Conservation (phyloP, 169 alveolate genomes). For the Plasmodium knowlesi region DNA sequence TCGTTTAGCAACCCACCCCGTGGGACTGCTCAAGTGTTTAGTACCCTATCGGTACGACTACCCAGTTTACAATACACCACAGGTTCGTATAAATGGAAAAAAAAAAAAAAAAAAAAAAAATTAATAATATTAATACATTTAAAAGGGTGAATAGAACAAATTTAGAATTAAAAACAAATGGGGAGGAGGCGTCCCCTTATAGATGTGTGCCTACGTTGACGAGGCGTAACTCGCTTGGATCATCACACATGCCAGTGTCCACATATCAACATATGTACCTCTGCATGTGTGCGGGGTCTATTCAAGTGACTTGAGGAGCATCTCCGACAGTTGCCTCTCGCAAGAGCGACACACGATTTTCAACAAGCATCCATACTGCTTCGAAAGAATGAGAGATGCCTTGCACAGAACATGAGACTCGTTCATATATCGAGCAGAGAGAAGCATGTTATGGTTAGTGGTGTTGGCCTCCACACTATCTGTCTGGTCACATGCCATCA, state of each 20-base stretch:
- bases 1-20: not conserved
- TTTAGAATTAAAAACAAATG: not conserved
- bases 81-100: not conserved
- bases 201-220: not conserved
- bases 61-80: not conserved
- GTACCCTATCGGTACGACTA: not conserved
- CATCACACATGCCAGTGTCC: not conserved
- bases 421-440: constrained; percentile 76
- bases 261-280: not conserved
- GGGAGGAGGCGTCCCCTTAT: not conserved
- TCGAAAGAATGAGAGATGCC: constrained; percentile 77
- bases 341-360: constrained; percentile 79
- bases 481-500: constrained; percentile 77
- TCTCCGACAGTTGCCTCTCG: constrained; percentile 60
- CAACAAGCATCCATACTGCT: constrained; percentile 79
- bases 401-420: constrained; percentile 74
- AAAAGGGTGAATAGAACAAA: not conserved
- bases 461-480: constrained; percentile 70
- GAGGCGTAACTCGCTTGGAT: no score
- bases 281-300: not conserved
- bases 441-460: constrained; percentile 76
- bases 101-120: not conserved
- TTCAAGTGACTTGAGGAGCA: constrained; percentile 74
- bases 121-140: not conserved
- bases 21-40: not conserved